These are phyloP conservation scores for Akebia trifoliata DNA, from an alignment of 164 flowering plant genomes.

Conservation along the genomic window DNA sequence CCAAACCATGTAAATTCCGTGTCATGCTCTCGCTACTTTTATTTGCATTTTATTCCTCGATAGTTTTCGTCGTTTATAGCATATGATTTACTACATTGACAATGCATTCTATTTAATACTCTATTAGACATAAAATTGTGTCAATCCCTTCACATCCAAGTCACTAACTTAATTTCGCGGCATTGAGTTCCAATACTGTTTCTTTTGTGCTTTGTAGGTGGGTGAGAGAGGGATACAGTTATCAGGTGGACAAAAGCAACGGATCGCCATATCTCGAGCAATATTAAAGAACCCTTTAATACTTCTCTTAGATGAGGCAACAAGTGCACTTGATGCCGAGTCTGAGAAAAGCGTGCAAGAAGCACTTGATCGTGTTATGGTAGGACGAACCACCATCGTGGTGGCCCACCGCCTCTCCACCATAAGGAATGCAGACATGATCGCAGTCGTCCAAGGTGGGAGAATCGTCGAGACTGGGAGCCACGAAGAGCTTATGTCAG, in stretches of 20 bases:
- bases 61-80: no score
- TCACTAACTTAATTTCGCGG: no score
- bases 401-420: conserved; percentile 98
- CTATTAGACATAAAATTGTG: no score
- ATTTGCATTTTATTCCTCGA: no score
- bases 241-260: conserved; percentile 96
- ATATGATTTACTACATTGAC: no score
- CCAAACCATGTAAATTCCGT: no score
- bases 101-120: no score
- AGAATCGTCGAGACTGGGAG: conserved; percentile 83
- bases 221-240: conserved; percentile 94
- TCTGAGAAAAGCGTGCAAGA: conserved; percentile 96
- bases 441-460: conserved; percentile 82
- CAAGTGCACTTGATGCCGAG: conserved; percentile 94
- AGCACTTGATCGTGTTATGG: conserved; percentile 96
- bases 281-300: conserved; percentile 85
- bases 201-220: conserved; percentile 40
- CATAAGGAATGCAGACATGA: conserved; percentile 77
- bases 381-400: conserved; percentile 83
- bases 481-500: conserved; percentile 79
- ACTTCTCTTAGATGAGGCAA: conserved; percentile 89
- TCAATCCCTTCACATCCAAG: no score
- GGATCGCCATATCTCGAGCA: conserved; percentile 94
- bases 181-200: no score
- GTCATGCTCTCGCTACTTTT: no score